A percentile compares a stretch with the other conserved stretches of the same genome.
phyloP scores from a whole-genome alignment of 805 yeast species.

The Barnettozyma siamensis region DNA sequence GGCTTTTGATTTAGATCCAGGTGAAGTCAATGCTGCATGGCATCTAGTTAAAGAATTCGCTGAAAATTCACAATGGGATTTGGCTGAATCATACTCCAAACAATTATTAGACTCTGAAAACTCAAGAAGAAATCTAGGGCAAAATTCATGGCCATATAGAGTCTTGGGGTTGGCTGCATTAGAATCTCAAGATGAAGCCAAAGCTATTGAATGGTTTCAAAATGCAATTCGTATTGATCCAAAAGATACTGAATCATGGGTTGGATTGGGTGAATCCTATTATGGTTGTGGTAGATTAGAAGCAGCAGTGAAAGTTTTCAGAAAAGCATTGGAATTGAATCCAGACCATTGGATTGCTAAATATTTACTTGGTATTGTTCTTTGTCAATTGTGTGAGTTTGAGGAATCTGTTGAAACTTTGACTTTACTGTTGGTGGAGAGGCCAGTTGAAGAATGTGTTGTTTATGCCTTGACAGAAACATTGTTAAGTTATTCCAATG shows the following conservation, averaged over 20 bases:
- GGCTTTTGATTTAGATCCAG: constrained; percentile 84
- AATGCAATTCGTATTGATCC: constrained; percentile 67
- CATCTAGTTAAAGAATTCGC: constrained; percentile 69
- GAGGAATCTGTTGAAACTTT: constrained; percentile 51
- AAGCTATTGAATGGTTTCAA: constrained; percentile 87
- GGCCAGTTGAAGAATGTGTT: constrained; percentile 46
- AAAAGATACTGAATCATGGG: constrained; percentile 76
- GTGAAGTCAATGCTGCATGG: constrained; percentile 70
- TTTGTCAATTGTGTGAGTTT: constrained; percentile 59
- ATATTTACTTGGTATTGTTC: constrained; percentile 63
- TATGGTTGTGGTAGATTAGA: constrained; percentile 76
- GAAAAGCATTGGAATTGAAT: constrained; percentile 51
- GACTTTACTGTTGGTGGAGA: constrained; percentile 32
- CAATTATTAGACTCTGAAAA: constrained; percentile 60
- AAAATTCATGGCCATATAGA: constrained; percentile 78
- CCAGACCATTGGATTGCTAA: constrained; percentile 54
- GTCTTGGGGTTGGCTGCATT: constrained; percentile 76
- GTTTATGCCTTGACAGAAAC: constrained; percentile 53
- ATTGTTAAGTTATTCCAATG: constrained; percentile 46
- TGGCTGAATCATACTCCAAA: constrained; percentile 69
- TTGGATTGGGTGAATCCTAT: constrained; percentile 97
- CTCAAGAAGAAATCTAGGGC: constrained; percentile 43
- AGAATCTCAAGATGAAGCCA: constrained; percentile 63
- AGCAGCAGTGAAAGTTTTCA: constrained; percentile 81
- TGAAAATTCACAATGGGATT: constrained; percentile 67